Evolutionary conservation across 2,329 filamentous ascomycete species (phyloP), one percentile per base, ranked within the genome.

Genomic region (Immersiporthe knoxdaviesiana): DNA sequence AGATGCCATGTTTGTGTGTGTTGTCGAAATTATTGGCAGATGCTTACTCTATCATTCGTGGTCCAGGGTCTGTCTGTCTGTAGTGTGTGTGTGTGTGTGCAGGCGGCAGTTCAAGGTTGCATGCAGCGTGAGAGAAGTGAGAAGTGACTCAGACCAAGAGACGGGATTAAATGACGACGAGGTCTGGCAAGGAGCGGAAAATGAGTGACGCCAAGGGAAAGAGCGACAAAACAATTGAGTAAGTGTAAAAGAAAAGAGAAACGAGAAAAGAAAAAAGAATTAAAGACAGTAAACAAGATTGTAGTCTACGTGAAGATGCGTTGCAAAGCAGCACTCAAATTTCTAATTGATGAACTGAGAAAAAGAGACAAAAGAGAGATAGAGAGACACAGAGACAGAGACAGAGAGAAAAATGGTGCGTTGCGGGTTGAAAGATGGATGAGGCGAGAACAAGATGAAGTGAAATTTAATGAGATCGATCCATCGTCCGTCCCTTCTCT

Each of bases 1-100:
- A 54, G 66, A 44, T 35, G 66, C 66, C 66, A 68, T 68, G n/a
- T 10, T n/a, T 7, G 30, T 14, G 18, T 21, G 21, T 18, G 16
- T 59, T 32, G 56, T 37, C 44, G 44, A 2, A 10, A 3, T 47
- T n/a, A 47, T 47, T n/a, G 18, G n/a, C 18, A 1, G 18, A 47
- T 47, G 44, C 44, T 47, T 47, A 47, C 18, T 47, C 44, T n/a
- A 47, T 47, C 44, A n/a, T 10, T 47, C 3, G 44, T n/a, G 41
- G 44, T 47, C 44, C 44, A 10, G 44, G 44, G 44, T 47, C 6
- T 21, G 44, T 47, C 6, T 21, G 44, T n/a, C 14, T 41, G 37
- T 8, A 30, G 21, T 35, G 4, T 35, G 35, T 35, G 3, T 32
- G 50, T 18, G 18, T 24, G 27, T 58, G 32, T 41, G 16, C 59